These are phyloP conservation scores for Chrysanthemum makinoi DNA, from an alignment of 129 eudicot genomes.

Conservation along the genomic window DNA sequence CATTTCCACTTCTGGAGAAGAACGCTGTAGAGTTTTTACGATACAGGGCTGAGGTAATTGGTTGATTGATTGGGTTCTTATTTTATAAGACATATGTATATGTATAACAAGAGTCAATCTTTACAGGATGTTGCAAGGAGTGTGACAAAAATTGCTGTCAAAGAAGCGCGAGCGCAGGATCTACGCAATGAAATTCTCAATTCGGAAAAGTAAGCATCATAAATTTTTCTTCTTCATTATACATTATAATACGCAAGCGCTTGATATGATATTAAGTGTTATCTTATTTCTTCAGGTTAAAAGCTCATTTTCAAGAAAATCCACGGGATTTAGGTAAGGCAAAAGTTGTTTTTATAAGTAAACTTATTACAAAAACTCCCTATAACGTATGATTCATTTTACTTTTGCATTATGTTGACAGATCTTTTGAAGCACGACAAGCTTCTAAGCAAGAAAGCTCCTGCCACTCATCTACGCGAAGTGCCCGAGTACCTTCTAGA, in stretches of 20 bases:
- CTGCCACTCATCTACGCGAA: slow-evolving; percentile 78
- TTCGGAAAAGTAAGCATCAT: slow-evolving; percentile 74
- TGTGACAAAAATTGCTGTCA: slow-evolving; percentile 83
- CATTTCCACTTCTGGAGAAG: slow-evolving; percentile 76
- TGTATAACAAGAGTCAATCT: background rate
- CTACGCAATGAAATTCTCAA: slow-evolving; percentile 94
- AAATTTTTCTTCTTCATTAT: background rate
- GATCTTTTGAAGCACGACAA: slow-evolving; percentile 96
- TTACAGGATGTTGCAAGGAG: slow-evolving; percentile 94
- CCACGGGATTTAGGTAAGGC: slow-evolving; percentile 86
- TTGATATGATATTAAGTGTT: background rate
- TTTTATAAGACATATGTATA: background rate
- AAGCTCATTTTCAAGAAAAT: slow-evolving; percentile 91
- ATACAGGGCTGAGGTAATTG: slow-evolving; percentile 91
- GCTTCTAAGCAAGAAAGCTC: slow-evolving; percentile 82
- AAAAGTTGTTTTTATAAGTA: background rate
- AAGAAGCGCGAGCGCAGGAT: slow-evolving; percentile 95
- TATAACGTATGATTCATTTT: background rate
- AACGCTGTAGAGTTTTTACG: slow-evolving; percentile 89
- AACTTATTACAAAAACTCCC: background rate
- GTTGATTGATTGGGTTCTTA: background rate
- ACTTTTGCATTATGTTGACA: slow-evolving; percentile 19
- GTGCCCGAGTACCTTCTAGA: slow-evolving; percentile 86
- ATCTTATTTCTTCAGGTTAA: slow-evolving; percentile 52
- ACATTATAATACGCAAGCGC: background rate